These are phyloP conservation scores for Bathelium albidoporum DNA, from an alignment of 495 filamentous ascomycete genomes.

Conservation along the genomic window DNA sequence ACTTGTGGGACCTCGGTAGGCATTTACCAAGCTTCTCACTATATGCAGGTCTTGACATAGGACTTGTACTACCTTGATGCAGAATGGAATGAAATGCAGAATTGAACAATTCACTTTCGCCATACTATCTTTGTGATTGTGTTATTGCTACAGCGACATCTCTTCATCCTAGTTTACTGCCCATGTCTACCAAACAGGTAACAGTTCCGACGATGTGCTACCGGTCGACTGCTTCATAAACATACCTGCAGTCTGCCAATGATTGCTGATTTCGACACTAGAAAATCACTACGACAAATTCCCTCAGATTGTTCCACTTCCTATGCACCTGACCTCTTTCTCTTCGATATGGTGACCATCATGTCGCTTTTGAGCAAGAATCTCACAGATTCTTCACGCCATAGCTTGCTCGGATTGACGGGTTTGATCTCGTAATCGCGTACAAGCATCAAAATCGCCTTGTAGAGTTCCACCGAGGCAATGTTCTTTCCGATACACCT, in stretches of 20 bases:
- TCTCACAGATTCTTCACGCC: neutral
- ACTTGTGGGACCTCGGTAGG: neutral
- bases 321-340: neutral
- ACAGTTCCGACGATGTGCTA: no score
- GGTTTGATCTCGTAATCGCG: constrained; percentile 1
- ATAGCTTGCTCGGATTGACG: neutral
- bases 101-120: no score
- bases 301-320: neutral
- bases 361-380: neutral
- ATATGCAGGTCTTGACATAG: neutral
- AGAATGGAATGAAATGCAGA: no score
- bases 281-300: no score
- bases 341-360: neutral
- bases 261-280: no score
- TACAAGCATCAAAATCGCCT: constrained; percentile 12
- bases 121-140: neutral
- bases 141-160: neutral
- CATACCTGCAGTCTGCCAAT: no score
- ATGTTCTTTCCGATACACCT: constrained; percentile 22
- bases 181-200: neutral
- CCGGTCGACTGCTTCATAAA: no score
- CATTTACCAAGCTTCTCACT: neutral
- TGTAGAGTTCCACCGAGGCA: constrained; percentile 24
- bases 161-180: neutral
- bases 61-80: no score